phyloP scores from a whole-genome alignment of 2,329 filamentous ascomycete genomes.

The Magnaporthiopsis poae region DNA sequence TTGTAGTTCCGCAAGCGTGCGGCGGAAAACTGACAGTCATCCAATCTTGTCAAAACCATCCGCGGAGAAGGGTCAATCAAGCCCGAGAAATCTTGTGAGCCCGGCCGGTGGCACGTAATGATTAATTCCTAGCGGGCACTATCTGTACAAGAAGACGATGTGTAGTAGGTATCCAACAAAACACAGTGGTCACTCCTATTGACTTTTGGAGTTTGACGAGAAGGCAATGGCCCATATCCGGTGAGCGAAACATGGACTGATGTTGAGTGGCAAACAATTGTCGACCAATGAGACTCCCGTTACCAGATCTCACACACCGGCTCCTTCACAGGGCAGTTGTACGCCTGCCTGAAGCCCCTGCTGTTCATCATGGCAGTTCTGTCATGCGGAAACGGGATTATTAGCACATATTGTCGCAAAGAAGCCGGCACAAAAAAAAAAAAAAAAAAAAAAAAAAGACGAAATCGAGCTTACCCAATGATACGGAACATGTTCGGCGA shows the following conservation, averaged over 20 bases:
- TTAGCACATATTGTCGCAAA: background rate
- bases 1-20: background rate
- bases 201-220: too few relatives aligned
- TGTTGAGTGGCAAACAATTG: background rate
- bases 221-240: background rate
- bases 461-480: conserved; percentile 26
- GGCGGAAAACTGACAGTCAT: background rate
- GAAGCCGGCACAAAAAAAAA: background rate
- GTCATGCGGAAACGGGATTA: background rate
- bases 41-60: background rate
- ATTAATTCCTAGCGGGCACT: background rate
- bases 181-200: background rate
- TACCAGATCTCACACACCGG: conserved; percentile 61
- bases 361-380: conserved; percentile 53
- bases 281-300: background rate
- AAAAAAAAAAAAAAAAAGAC: too few relatives aligned
- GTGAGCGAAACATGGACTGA: background rate
- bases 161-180: background rate
- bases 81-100: background rate
- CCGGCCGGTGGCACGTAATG: background rate
- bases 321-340: conserved; percentile 54
- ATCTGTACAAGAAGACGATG: background rate
- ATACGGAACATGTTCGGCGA: conserved; percentile 53
- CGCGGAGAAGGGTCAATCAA: background rate
- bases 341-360: conserved; percentile 55